A percentile compares a stretch with the other conserved stretches of the same genome.
Conservation (phyloP, 2,329 filamentous ascomycete species). For the Chaetomium olivaceum region DNA sequence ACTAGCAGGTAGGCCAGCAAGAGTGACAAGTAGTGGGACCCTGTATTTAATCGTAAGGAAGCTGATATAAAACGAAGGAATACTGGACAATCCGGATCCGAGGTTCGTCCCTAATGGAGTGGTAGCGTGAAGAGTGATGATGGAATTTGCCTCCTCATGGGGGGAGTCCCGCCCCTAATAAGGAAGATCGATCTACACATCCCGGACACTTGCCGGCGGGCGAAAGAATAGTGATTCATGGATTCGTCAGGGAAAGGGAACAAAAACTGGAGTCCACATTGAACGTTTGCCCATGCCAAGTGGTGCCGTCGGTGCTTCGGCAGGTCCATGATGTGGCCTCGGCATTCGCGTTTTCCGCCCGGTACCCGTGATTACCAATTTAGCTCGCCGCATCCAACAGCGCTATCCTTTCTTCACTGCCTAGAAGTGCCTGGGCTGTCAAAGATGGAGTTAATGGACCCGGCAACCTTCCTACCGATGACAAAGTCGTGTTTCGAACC, state of each 20-base stretch:
- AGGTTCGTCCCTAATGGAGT: neutral
- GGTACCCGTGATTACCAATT: constrained; percentile 12
- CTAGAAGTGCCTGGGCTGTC: neutral
- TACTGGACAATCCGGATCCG: constrained; percentile 1
- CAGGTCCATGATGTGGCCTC: constrained; percentile 10
- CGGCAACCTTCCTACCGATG: neutral
- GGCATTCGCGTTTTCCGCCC: constrained; percentile 23
- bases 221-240: neutral
- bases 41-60: neutral
- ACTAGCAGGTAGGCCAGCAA: neutral
- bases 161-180: constrained; percentile 7
- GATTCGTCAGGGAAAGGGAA: neutral
- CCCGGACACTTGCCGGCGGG: neutral
- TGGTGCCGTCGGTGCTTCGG: neutral
- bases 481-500: neutral
- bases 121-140: neutral
- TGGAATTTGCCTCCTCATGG: constrained; percentile 14
- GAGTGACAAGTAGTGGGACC: neutral
- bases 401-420: neutral
- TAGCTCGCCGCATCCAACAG: neutral
- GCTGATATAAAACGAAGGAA: constrained; percentile 6
- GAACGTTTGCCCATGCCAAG: constrained; percentile 1
- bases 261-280: constrained; percentile 4
- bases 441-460: neutral
- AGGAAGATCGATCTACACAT: constrained; percentile 13